A percentile compares a stretch with the other conserved stretches of the same genome.
These are phyloP conservation scores for Beauveria asiatica DNA, from an alignment of 2,329 filamentous ascomycete species.

Conservation along the genomic window DNA sequence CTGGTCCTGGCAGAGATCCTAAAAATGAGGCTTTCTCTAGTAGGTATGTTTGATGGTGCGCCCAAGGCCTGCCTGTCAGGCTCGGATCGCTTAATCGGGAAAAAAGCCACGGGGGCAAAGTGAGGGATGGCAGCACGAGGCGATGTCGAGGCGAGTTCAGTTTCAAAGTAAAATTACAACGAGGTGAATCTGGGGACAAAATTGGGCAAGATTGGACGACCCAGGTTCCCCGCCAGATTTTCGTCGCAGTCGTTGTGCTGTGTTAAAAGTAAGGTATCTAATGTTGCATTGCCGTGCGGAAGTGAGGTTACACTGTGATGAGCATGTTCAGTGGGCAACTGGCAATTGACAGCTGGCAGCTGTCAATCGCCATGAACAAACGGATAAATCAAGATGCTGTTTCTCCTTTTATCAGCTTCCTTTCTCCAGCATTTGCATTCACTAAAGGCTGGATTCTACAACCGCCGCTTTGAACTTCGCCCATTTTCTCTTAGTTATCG, in stretches of 20 bases:
- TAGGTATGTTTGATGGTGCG: no score
- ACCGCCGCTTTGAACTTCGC: background rate
- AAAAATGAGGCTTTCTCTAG: background rate
- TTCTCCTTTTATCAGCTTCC: background rate
- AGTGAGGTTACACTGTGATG: background rate
- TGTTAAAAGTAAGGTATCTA: background rate
- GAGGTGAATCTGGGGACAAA: background rate
- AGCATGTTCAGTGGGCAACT: background rate
- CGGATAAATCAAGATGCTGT: background rate
- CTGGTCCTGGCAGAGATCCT: background rate
- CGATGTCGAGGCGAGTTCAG: background rate
- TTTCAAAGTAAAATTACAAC: background rate
- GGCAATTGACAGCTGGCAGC: background rate
- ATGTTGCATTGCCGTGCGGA: background rate
- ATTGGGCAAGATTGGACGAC: background rate
- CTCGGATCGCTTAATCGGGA: constrained; percentile 1
- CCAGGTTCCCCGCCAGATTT: background rate
- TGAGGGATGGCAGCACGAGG: background rate
- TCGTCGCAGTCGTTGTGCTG: background rate
- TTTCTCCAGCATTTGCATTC: background rate
- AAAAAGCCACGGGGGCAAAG: background rate
- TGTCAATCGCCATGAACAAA: background rate
- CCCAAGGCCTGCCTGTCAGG: background rate
- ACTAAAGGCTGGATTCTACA: background rate
- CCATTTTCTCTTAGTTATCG: background rate